Conservation (phyloP, 495 filamentous ascomycete species). For the Neurospora sp. region DNA sequence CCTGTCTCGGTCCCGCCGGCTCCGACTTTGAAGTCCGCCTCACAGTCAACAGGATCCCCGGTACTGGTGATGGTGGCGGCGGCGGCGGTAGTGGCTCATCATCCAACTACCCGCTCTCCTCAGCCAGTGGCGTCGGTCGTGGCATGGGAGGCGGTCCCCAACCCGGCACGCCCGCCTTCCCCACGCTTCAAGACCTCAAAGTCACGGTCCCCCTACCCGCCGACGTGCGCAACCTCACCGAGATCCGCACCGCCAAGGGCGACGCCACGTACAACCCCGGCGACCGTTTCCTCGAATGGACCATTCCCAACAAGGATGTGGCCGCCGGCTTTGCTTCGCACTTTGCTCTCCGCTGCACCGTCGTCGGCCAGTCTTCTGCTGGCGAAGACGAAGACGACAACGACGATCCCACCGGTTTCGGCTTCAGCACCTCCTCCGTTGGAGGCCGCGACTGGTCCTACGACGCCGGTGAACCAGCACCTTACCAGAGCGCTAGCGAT, state of each 20-base stretch:
- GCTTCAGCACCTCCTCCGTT: slow-evolving; percentile 15
- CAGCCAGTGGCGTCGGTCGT: neutral
- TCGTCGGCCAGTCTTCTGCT: slow-evolving; percentile 54
- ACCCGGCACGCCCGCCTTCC: slow-evolving; percentile 40
- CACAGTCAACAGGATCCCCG: slow-evolving; percentile 54
- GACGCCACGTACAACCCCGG: slow-evolving; percentile 70
- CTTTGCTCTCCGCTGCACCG: slow-evolving; percentile 60
- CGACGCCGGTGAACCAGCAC: slow-evolving; percentile 35
- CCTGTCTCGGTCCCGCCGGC: slow-evolving; percentile 58
- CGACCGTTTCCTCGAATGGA: slow-evolving; percentile 73
- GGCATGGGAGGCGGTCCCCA: slow-evolving; percentile 25
- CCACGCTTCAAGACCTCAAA: slow-evolving; percentile 66
- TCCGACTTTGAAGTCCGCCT: slow-evolving; percentile 86
- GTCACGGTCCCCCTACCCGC: slow-evolving; percentile 75
- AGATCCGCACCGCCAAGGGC: slow-evolving; percentile 72
- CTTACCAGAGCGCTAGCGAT: slow-evolving; percentile 32
- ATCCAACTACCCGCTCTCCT: neutral
- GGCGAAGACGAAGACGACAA: slow-evolving; percentile 50
- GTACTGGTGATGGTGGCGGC: slow-evolving; percentile 28
- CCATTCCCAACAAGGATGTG: slow-evolving; percentile 57
- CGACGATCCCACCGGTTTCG: slow-evolving; percentile 37
- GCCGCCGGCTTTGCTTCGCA: slow-evolving; percentile 55
- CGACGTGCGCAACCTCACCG: slow-evolving; percentile 74
- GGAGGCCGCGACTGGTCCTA: slow-evolving; percentile 47
- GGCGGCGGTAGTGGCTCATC: slow-evolving; percentile 21